phyloP scores from a whole-genome alignment of 2,329 filamentous ascomycete genomes.

The Sporothrix inflata region DNA sequence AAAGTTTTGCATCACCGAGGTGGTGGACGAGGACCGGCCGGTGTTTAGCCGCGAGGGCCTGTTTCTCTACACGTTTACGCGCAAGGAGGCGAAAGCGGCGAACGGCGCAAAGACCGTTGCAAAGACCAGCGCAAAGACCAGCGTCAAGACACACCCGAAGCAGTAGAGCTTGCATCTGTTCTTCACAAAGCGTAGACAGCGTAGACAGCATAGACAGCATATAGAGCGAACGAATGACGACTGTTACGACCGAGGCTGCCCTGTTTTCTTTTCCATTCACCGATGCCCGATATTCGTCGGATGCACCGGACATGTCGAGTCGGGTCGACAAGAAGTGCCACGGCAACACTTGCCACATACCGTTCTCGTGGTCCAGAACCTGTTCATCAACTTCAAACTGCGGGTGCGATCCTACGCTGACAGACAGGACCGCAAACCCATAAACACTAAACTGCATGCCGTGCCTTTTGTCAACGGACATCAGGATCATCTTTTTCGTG shows the following conservation, averaged over 20 bases:
- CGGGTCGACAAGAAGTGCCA: neutral
- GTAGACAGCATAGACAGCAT: neutral
- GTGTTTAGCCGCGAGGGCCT: slow-evolving; percentile 61
- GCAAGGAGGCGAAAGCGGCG: slow-evolving; percentile 37
- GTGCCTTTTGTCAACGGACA: neutral
- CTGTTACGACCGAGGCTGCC: neutral
- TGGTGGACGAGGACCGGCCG: slow-evolving; percentile 63
- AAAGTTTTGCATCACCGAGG: slow-evolving; percentile 64
- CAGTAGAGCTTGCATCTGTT: neutral
- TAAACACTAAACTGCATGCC: neutral
- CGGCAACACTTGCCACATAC: neutral
- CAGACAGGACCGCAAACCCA: neutral
- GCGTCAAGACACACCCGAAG: neutral
- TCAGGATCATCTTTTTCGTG: neutral
- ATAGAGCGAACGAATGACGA: slow-evolving; percentile 14
- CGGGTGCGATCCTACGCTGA: neutral
- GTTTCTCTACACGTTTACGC: slow-evolving; percentile 63
- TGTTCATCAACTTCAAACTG: slow-evolving; percentile 6
- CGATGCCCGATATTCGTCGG: neutral
- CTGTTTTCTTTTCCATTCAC: neutral
- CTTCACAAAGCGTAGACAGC: neutral
- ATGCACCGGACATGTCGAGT: neutral
- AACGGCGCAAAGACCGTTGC: neutral
- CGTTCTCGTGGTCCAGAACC: neutral
- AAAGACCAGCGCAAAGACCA: neutral